Evolutionary conservation across 768 basidiomycete species (phyloP).

Genomic region (Tylopilus cervinicoccineus): DNA sequence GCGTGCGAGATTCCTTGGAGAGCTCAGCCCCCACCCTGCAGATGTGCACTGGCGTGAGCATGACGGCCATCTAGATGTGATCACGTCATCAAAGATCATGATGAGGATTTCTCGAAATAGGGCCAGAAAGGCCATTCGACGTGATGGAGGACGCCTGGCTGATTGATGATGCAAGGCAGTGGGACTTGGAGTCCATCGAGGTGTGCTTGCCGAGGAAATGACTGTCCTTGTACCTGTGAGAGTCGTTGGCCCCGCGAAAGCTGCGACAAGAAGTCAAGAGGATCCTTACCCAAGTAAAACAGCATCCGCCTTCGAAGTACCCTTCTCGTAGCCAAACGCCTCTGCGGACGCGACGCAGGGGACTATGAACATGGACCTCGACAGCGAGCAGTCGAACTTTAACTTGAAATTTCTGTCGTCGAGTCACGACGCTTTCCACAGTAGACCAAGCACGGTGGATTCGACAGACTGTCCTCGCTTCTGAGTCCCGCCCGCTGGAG

Average conservation of each 20-base stretch:
- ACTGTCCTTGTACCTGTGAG: background rate
- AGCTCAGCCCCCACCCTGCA: background rate
- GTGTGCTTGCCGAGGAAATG: background rate
- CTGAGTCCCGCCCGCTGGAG: too few relatives aligned
- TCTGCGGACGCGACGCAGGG: background rate
- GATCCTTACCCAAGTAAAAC: constrained; percentile 1
- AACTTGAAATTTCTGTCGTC: background rate
- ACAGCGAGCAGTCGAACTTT: background rate
- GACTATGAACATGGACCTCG: background rate
- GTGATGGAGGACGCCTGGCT: background rate
- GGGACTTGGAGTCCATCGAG: background rate
- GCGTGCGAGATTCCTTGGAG: constrained; percentile 13
- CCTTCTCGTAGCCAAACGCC: background rate
- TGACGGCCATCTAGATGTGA: constrained; percentile 9
- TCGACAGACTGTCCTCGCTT: too few relatives aligned
- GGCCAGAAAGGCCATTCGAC: background rate
- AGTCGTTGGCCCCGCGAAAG: background rate
- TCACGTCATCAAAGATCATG: constrained; percentile 18
- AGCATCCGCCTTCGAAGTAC: background rate
- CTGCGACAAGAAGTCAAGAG: background rate
- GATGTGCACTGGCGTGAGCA: background rate
- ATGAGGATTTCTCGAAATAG: constrained; percentile 17
- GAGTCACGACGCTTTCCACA: background rate
- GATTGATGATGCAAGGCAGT: background rate
- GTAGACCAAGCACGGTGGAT: too few relatives aligned